Base-by-base conservation (phyloP, 1,284 basidiomycete genomes). In the Tilletiaria anomala region DNA sequence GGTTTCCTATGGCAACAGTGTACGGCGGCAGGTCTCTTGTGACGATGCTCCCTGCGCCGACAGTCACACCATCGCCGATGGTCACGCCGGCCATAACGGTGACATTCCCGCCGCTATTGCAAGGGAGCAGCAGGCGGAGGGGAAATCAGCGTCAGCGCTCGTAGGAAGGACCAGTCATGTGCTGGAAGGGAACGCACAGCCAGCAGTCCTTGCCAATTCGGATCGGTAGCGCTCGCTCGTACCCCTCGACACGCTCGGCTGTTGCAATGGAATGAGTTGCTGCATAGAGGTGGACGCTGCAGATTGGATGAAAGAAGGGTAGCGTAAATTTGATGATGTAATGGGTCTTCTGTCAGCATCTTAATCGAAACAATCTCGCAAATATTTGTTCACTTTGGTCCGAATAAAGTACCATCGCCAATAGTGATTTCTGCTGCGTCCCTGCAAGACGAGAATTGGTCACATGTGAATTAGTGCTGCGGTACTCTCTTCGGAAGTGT, bases 21-120 rank as follows among this genome's bases (percentile, higher is more conserved):
- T 70, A 63, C 23, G 60, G 54, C 4, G 68, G 67, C 2, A 74
- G 61, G 50, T 68, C 56, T 52, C 68, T 71, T 0, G 72, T 73
- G 0, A 74, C 72, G 4, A 73, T 70, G 10, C 54, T 56, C 1
- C 71, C 72, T 0, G 73, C 73, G 0, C 72, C 73, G 5, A 74
- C 58, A 2, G 70, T 72, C 3, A 48, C 51, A 0, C 72, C 73
- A 12, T 67, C 45, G 0, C 73, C 73, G n/a, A 74, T 70, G 2
- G 56, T 71, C 1, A 74, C 70, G 2, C 71, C 71, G 0, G 70
- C 66, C 22, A 69, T 53, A 34, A 74, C 65, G 23, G 67, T 65
- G 3, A 59, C 70, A n/a, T 64, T 65, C 0, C 70, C 72, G 2
- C 72, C 72, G 18, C n/a, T n/a, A n/a, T n/a, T n/a, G n/a, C n/a